Evolutionary conservation across 768 basidiomycete genomes (phyloP).

Genomic region (Tulasnella sp.): DNA sequence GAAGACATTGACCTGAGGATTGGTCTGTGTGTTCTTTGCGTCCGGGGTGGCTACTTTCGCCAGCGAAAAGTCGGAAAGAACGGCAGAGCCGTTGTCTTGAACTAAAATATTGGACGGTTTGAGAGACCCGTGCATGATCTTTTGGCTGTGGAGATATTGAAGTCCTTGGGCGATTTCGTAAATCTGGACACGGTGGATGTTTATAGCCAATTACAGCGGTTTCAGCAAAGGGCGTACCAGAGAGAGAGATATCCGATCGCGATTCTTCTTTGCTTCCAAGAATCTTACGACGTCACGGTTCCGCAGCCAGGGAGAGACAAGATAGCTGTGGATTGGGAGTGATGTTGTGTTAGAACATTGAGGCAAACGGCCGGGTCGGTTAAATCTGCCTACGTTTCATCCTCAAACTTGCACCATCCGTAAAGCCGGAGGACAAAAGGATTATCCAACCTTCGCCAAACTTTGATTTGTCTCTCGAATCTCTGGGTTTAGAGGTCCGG

Average conservation of each 20-base stretch:
- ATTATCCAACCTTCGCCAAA: conserved; percentile 13
- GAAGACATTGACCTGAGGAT: not conserved
- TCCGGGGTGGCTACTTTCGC: not conserved
- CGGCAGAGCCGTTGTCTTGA: conserved; percentile 1
- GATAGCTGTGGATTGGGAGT: not conserved
- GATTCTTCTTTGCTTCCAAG: not conserved
- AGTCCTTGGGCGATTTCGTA: conserved; percentile 2
- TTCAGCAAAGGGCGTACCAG: not conserved
- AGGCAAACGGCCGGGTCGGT: not conserved
- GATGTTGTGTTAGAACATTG: not conserved
- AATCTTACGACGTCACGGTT: conserved; percentile 15
- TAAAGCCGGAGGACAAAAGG: not conserved
- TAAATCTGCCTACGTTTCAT: not conserved
- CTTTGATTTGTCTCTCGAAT: conserved; percentile 10
- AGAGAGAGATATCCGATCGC: not conserved
- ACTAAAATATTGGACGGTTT: conserved; percentile 20
- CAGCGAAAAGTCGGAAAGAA: conserved; percentile 13
- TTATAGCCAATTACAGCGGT: not conserved
- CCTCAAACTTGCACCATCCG: conserved; percentile 2
- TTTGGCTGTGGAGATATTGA: conserved; percentile 14
- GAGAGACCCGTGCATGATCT: conserved; percentile 14
- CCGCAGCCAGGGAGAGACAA: not conserved
- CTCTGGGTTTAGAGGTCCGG: not conserved
- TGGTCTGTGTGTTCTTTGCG: not conserved
- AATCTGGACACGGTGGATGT: not conserved